Conservation (phyloP, 2,329 filamentous ascomycete genomes). For the Fusarium napiforme region DNA sequence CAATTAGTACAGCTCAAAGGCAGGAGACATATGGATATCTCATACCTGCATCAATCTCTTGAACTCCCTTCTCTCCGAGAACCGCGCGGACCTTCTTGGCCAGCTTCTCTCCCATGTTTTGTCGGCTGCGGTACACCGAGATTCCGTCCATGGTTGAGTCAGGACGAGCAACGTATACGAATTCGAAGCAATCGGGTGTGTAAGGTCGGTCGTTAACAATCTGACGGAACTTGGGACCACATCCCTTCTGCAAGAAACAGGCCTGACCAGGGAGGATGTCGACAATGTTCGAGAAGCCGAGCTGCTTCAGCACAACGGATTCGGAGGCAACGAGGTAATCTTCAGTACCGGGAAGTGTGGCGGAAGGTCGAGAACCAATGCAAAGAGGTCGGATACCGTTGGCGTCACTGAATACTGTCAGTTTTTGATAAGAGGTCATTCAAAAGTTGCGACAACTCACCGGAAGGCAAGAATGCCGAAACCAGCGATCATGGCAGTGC, state of each 20-base stretch:
- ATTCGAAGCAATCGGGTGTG: constrained; percentile 69
- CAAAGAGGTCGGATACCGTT: constrained; percentile 85
- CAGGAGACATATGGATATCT: background rate
- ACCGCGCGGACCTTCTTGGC: constrained; percentile 76
- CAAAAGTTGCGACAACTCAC: constrained; percentile 57
- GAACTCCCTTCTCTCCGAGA: constrained; percentile 75
- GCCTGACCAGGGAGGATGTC: constrained; percentile 87
- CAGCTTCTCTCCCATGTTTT: constrained; percentile 87
- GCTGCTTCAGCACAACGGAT: constrained; percentile 83
- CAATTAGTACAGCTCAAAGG: constrained; percentile 10
- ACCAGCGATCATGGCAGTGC: constrained; percentile 83
- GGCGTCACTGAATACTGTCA: constrained; percentile 41
- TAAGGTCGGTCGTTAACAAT: constrained; percentile 76
- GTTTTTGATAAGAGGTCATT: constrained; percentile 65
- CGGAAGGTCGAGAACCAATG: constrained; percentile 77
- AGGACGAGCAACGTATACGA: constrained; percentile 84
- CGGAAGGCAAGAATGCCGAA: constrained; percentile 85
- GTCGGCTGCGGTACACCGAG: constrained; percentile 82
- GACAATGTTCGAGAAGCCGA: constrained; percentile 79
- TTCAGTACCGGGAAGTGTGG: constrained; percentile 68
- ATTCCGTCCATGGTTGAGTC: constrained; percentile 89
- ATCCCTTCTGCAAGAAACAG: constrained; percentile 85
- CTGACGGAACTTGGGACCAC: constrained; percentile 78
- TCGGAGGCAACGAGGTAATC: constrained; percentile 96
- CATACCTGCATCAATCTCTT: constrained; percentile 76